Conservation (phyloP, 2,329 filamentous ascomycete species). For the Hypocrella siamensis region DNA sequence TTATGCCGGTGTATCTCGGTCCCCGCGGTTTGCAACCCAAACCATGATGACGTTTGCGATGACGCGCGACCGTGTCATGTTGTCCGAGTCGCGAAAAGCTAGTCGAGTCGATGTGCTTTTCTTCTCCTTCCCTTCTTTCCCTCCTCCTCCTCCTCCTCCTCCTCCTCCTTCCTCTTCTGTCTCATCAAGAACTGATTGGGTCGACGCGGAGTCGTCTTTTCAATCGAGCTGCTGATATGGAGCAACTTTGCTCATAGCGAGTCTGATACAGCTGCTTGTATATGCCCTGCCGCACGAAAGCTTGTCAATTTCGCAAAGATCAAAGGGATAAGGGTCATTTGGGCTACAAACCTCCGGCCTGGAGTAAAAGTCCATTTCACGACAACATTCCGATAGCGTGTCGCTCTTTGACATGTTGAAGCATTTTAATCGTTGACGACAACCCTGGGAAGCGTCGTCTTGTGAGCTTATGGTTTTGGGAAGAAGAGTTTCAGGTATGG, state of each 20-base stretch:
- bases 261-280: neutral
- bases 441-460: neutral
- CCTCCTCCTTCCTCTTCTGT: too few species aligned
- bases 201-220: neutral
- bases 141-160: too few species aligned
- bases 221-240: neutral
- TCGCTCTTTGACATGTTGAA: neutral
- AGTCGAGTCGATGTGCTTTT: too few species aligned
- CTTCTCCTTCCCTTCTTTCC: too few species aligned
- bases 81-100: too few species aligned
- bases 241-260: neutral
- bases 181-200: too few species aligned
- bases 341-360: neutral
- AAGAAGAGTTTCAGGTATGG: neutral
- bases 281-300: neutral
- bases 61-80: too few species aligned
- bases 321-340: neutral
- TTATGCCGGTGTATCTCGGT: too few species aligned
- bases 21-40: too few species aligned
- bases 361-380: neutral
- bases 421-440: neutral
- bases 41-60: too few species aligned
- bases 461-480: neutral
- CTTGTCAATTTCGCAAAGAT: neutral
- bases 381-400: neutral